These are phyloP conservation scores for Rhododendron vialii DNA, from an alignment of 148 eudicot genomes.

Conservation along the genomic window DNA sequence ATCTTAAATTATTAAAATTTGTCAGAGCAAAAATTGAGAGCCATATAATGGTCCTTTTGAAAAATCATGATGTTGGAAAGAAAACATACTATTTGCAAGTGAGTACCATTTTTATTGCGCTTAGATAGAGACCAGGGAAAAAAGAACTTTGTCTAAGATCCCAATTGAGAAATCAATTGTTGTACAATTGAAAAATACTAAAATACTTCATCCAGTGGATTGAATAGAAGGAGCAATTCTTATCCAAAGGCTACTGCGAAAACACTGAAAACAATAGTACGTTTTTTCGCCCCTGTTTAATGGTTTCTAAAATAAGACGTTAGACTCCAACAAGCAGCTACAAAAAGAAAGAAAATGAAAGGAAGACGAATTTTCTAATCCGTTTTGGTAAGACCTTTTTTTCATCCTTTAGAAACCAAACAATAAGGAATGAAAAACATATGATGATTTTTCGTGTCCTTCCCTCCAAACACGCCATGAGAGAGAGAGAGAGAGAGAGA, in stretches of 20 bases:
- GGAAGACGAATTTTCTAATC: too few species aligned
- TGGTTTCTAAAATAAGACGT: too few species aligned
- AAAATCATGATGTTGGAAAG: background rate
- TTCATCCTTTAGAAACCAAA: background rate
- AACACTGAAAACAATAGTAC: background rate
- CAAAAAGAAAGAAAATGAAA: too few species aligned
- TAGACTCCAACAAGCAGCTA: background rate
- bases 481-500: too few species aligned
- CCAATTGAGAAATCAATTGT: background rate
- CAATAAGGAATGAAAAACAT: background rate
- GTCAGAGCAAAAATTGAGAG: background rate
- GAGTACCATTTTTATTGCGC: too few species aligned
- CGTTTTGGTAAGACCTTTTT: background rate
- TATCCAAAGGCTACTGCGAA: background rate
- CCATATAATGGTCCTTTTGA: background rate
- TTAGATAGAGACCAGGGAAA: background rate
- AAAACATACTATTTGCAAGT: too few species aligned
- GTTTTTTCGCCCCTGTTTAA: background rate
- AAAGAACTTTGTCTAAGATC: background rate
- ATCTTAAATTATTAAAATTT: background rate
- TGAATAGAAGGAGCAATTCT: background rate
- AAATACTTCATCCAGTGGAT: background rate
- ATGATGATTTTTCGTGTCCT: background rate
- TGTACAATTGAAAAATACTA: background rate
- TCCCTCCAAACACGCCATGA: background rate